Evolutionary conservation across 2,329 filamentous ascomycete genomes (phyloP), one percentile per base, ranked within the genome.

Genomic region (Pseudocercospora fuligena): DNA sequence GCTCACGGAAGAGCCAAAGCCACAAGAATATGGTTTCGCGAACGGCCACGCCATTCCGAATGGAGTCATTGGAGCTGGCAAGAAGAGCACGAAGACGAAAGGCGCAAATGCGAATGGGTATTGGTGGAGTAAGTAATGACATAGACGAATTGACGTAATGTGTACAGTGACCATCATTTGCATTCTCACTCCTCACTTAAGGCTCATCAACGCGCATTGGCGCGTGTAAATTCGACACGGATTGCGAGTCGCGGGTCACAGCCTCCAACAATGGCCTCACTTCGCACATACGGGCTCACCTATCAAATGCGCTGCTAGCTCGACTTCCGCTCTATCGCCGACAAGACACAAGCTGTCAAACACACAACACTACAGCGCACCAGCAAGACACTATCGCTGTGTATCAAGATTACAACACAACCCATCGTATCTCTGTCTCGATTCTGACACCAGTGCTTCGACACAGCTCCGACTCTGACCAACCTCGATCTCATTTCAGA

Each of bases 61-160:
- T 40, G 66, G 60, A 27, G 63, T 43, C 27, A 61, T 65, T 46
- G 65, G 36, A 53, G 64, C 47, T 60, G 66, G 56, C 19, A 68
- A 61, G 60, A 69, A 65, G 23, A 56, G 61, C 29, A 61, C 62
- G 9, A 72, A 69, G 47, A 59, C 51, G 14, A 72, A 64, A 61
- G 64, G 61, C 11, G 29, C 46, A 56, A 27, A 25, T 29, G 58
- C 47, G 23, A 62, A 67, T 63, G 70, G 71, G n/a, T 74, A 75
- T 60, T 75, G 74, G 74, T 75, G 74, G 74, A 75, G 74, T 69
- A 72, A 66, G 54, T 75, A 71, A 43, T 27, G 56, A 43, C 21
- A 53, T 27, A 60, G 23, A 61, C 57, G 40, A 60, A 29, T 43
- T 21, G 56, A 58, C 31, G 56, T 58, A 56, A 31, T 56, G 51